These are phyloP conservation scores for Mycena polygramma DNA, from an alignment of 768 basidiomycete species.

Conservation along the genomic window DNA sequence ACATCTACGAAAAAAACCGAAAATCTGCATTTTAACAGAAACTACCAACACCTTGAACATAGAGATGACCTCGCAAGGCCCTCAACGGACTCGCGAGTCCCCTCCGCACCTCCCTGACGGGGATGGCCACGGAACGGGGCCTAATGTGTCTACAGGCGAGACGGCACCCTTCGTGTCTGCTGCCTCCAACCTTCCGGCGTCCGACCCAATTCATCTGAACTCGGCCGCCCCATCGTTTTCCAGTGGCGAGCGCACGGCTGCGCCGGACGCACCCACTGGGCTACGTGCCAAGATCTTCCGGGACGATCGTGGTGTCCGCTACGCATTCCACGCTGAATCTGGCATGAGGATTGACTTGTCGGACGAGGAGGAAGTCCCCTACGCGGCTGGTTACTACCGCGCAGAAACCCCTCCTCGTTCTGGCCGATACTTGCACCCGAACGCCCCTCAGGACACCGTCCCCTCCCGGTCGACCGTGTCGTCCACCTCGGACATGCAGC, in stretches of 20 bases:
- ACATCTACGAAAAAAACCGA: too few relatives aligned
- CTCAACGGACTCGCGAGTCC: too few relatives aligned
- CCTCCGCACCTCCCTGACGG: too few relatives aligned
- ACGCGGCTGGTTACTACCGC: background rate
- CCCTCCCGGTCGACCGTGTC: background rate
- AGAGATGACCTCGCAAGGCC: too few relatives aligned
- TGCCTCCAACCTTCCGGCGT: too few relatives aligned
- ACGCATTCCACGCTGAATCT: background rate
- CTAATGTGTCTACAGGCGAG: too few relatives aligned
- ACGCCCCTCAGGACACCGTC: too few relatives aligned
- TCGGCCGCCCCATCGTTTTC: background rate
- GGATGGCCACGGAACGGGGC: too few relatives aligned
- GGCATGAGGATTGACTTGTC: conserved; percentile 3
- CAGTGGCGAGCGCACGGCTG: background rate
- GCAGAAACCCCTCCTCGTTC: background rate
- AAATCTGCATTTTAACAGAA: too few relatives aligned
- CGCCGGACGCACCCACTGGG: background rate
- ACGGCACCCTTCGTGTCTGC: too few relatives aligned
- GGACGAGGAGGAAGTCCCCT: conserved; percentile 4
- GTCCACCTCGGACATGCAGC: background rate
- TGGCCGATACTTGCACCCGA: background rate
- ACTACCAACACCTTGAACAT: too few relatives aligned
- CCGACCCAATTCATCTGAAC: too few relatives aligned
- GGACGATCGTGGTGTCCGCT: background rate
- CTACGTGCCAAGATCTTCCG: background rate